Evolutionary conservation across 2,329 filamentous ascomycete species (phyloP), one percentile per base, ranked within the genome.

Genomic region (Hirsutella minnesotensis): DNA sequence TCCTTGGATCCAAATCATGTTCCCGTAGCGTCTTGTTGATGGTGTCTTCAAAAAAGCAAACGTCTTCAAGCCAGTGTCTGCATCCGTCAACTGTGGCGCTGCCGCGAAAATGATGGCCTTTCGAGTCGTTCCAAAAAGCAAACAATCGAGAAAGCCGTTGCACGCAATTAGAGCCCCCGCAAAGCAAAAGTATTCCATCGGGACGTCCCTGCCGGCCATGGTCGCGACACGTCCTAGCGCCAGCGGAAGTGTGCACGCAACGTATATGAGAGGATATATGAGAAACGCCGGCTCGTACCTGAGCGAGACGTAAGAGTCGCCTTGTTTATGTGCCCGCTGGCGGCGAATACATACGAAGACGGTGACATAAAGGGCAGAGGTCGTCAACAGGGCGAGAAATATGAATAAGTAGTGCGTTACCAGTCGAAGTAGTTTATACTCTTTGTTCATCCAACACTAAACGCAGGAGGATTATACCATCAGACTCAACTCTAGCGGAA

Each of bases 231-330:
- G 73, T 13, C 79, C 77, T 0, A 75, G 67, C 4, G 79, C 79
- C 1, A 86, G 65, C 0, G 81, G 81, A 0, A 79, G 67, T 0
- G 81, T 85, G 54, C 81, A 81, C n/a, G 81, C 51, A 7, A 83
- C 69, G 55, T 85, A 85, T 48, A 84, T 79, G 49, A 81, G 53
- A 0, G 81, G 81, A 46, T 86, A 86, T 8, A 82, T 66, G 24
- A 83, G 75, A 47, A 83, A 77, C 9, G 75, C 67, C 5, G 68
- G 69, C 46, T 73, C 68, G 46, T 62, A 63, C 19, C 46, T 52
- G 13, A 54, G 48, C 4, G 49, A 49, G 0, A 50, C 47, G 7
- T 48, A 45, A 7, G 46, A 38, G 13, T 36, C 20, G 15, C 33
- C 16, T 18, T 34, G 13, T 18, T 12, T n/a, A 3, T n/a, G n/a